Evolutionary conservation across 208 protist genomes (phyloP).

Genomic region (Leishmania mexicana): DNA sequence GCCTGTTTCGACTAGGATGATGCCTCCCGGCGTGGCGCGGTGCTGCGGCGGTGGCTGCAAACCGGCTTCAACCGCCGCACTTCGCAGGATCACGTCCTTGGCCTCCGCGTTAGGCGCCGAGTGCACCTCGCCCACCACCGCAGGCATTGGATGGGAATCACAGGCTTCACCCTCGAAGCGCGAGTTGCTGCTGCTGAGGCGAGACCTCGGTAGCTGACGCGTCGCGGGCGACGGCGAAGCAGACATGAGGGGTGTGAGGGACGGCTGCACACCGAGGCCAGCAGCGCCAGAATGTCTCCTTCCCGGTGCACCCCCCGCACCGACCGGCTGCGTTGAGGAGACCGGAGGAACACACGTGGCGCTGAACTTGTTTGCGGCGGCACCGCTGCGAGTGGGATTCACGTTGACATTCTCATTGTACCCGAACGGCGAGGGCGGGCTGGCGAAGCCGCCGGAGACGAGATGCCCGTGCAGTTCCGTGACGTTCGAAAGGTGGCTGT

Average conservation of each 20-base stretch:
- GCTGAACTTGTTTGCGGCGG: not conserved
- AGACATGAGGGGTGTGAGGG: not conserved
- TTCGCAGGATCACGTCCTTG: not conserved
- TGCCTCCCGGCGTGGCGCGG: conserved; percentile 4
- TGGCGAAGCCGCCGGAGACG: not conserved
- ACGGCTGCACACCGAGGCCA: not conserved
- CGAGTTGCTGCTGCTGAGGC: conserved; percentile 18
- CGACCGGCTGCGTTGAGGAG: not conserved
- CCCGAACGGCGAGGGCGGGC: not conserved
- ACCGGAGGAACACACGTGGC: not conserved
- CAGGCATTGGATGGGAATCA: conserved; percentile 17
- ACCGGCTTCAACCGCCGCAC: not conserved
- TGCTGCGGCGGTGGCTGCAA: conserved; percentile 2
- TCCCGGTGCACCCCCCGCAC: not conserved
- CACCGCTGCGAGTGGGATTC: not conserved
- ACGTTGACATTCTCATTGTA: not conserved
- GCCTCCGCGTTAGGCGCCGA: not conserved
- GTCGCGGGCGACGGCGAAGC: not conserved
- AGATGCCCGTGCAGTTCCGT: not conserved
- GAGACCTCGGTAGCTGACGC: not conserved
- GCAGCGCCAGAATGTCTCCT: not conserved
- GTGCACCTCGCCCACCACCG: not conserved
- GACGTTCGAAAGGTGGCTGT: not conserved
- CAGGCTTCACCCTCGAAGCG: conserved; percentile 9
- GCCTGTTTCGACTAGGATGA: conserved; percentile 1